phyloP scores from a whole-genome alignment of 2,329 filamentous ascomycete species.

The Pseudogymnoascus sp. region DNA sequence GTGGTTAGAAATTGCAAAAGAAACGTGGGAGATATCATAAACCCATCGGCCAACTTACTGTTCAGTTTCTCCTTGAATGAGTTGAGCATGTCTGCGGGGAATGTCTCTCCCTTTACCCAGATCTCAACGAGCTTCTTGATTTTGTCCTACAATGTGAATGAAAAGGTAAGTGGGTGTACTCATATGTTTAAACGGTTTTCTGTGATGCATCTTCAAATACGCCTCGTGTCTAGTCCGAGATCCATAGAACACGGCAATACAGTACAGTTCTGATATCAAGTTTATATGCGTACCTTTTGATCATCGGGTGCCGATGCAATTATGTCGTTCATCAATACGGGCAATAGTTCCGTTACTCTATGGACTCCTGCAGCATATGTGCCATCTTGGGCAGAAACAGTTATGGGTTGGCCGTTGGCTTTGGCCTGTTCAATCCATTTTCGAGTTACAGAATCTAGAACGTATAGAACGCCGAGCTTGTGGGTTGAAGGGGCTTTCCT shows the following conservation, averaged over 20 bases:
- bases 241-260: conserved; percentile 10
- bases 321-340: conserved; percentile 91
- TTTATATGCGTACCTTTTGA: conserved; percentile 76
- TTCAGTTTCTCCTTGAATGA: conserved; percentile 76
- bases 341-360: conserved; percentile 91
- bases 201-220: conserved; percentile 2
- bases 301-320: conserved; percentile 78
- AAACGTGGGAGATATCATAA: conserved; percentile 6
- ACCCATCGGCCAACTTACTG: conserved; percentile 45
- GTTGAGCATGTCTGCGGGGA: conserved; percentile 69
- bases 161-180: conserved; percentile 39
- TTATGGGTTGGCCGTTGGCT: conserved; percentile 71
- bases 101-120: conserved; percentile 93
- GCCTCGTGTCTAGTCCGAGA: not conserved
- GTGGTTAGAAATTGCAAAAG: conserved; percentile 32
- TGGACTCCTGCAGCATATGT: conserved; percentile 92
- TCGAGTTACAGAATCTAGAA: conserved; percentile 98
- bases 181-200: conserved; percentile 5
- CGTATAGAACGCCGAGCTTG: conserved; percentile 98
- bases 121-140: conserved; percentile 94
- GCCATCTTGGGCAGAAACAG: conserved; percentile 74
- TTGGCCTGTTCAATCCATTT: conserved; percentile 97
- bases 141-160: conserved; percentile 67
- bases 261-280: conserved; percentile 11
- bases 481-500: conserved; percentile 90